A percentile compares a stretch with the other conserved stretches of the same genome.
phyloP scores from a whole-genome alignment of 164 flowering plant species.

The Vitis amurensis region DNA sequence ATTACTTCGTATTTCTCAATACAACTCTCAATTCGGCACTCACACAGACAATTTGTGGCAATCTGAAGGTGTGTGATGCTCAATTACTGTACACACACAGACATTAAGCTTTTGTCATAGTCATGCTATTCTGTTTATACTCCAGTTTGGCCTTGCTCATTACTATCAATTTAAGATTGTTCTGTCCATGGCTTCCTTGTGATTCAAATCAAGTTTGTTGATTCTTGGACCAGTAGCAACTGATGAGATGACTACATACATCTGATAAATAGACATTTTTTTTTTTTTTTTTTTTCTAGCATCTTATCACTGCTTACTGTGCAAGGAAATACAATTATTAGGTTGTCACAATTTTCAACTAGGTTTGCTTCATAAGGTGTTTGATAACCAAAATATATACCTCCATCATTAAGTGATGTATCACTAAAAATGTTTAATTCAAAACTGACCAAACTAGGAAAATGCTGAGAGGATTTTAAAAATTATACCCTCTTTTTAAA shows the following conservation, averaged over 20 bases:
- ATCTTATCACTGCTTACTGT: not conserved
- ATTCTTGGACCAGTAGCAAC: too few species aligned
- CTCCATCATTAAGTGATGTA: too few species aligned
- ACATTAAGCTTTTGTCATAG: not conserved
- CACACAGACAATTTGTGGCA: conserved; percentile 91
- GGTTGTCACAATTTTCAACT: not conserved
- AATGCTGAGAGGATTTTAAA: too few species aligned
- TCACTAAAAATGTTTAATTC: too few species aligned
- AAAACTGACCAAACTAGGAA: too few species aligned
- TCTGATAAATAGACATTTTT: too few species aligned
- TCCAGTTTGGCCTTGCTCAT: not conserved
- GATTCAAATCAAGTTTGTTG: not conserved
- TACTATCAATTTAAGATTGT: not conserved
- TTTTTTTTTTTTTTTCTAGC: not conserved
- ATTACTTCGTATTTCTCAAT: conserved; percentile 73
- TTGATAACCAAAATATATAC: too few species aligned
- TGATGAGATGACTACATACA: too few species aligned
- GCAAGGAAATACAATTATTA: not conserved
- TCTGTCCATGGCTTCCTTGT: not conserved
- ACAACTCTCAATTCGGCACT: conserved; percentile 89
- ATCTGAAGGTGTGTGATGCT: conserved; percentile 60
- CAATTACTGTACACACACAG: not conserved
- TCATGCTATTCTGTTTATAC: not conserved
- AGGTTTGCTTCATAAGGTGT: too few species aligned
- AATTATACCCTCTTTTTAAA: too few species aligned